Evolutionary conservation across 257 asterid species (phyloP).

Genomic region (Cordia subcordata): DNA sequence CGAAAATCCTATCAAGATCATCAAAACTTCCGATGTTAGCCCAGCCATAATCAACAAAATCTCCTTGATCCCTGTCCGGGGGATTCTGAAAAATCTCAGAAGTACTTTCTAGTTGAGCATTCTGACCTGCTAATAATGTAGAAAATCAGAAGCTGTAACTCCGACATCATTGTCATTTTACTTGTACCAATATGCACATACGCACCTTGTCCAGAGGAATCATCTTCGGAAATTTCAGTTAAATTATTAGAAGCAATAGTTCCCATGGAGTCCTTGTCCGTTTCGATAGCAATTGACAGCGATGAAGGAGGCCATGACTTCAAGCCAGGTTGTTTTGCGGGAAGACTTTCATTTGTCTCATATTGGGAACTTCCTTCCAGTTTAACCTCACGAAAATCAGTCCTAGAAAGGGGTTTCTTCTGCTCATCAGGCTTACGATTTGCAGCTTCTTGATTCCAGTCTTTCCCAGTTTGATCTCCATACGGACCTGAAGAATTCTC

Average conservation of each 20-base stretch:
- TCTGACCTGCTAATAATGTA: constrained; percentile 31
- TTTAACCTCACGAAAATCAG: constrained; percentile 26
- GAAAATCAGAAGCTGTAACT: constrained; percentile 8
- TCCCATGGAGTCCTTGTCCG: constrained; percentile 29
- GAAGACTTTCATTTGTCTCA: constrained; percentile 24
- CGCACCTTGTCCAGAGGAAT: constrained; percentile 36
- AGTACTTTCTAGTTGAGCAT: constrained; percentile 29
- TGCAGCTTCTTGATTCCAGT: constrained; percentile 36
- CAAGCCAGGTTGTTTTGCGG: constrained; percentile 24
- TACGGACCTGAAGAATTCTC: constrained; percentile 34
- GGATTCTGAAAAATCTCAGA: constrained; percentile 56
- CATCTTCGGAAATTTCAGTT: constrained; percentile 24
- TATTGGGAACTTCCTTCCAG: constrained; percentile 34
- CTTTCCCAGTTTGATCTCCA: constrained; percentile 46
- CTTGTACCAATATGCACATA: neutral
- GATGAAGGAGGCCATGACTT: constrained; percentile 42
- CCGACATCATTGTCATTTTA: neutral
- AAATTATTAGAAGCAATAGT: constrained; percentile 26
- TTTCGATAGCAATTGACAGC: constrained; percentile 33
- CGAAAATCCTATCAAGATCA: constrained; percentile 83
- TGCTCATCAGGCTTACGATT: constrained; percentile 28
- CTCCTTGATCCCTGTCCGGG: constrained; percentile 52
- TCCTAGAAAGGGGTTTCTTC: constrained; percentile 36
- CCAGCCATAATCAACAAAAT: constrained; percentile 78
- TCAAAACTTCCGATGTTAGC: constrained; percentile 87